Evolutionary conservation across 2,329 filamentous ascomycete genomes (phyloP).

Genomic region (Ophiostoma montium): DNA sequence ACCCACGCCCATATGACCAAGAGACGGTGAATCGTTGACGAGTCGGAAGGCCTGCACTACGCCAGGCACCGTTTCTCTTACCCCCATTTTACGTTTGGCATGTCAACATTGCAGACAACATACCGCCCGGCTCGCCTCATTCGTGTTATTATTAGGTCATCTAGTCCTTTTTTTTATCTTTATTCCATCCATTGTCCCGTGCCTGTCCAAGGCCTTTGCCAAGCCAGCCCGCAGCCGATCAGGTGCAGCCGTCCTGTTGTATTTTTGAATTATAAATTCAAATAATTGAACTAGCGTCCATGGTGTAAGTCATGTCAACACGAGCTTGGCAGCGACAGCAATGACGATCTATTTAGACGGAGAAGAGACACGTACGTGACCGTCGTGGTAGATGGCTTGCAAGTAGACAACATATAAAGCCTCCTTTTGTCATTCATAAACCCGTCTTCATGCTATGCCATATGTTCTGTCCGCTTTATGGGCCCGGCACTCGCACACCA

Average conservation of each 20-base stretch:
- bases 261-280: not conserved
- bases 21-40: no score
- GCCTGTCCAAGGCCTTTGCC: not conserved
- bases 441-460: no score
- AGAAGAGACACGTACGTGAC: not conserved
- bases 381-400: not conserved
- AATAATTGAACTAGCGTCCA: not conserved
- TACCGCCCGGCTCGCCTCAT: not conserved
- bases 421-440: not conserved
- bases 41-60: not conserved
- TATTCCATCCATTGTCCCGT: not conserved
- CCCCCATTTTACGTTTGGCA: not conserved
- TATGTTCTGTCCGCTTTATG: no score
- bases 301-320: conserved; percentile 1
- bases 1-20: not conserved
- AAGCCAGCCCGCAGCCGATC: not conserved
- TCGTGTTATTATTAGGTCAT: not conserved
- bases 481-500: not conserved
- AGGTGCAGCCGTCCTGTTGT: not conserved
- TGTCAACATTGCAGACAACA: not conserved
- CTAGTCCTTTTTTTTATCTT: not conserved
- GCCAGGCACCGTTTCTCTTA: conserved; percentile 1
- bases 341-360: not conserved
- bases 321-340: not conserved
- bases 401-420: not conserved